Percentiles rank a stretch among this genome's conserved stretches.
These are phyloP conservation scores for Diaporthe sp. DNA, from an alignment of 2,329 filamentous ascomycete species.

Conservation along the genomic window DNA sequence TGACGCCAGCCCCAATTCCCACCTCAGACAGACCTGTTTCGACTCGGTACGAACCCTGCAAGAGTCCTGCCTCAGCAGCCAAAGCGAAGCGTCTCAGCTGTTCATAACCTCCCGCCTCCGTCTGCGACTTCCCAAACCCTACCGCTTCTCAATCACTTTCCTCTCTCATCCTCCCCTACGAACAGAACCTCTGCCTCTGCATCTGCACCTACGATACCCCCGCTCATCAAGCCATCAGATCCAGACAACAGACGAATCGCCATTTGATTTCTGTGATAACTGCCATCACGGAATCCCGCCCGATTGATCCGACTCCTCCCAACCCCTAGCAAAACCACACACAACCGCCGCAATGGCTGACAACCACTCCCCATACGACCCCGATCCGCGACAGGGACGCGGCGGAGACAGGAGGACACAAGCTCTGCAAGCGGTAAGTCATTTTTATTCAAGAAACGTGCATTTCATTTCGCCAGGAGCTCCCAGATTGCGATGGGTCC, in stretches of 20 bases:
- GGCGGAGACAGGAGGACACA: conserved; percentile 29
- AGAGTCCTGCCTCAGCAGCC: conserved; percentile 32
- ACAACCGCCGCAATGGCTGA: conserved; percentile 31
- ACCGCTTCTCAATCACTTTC: neutral
- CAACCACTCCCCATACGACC: conserved; percentile 37
- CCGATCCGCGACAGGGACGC: conserved; percentile 34
- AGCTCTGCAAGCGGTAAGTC: conserved; percentile 33
- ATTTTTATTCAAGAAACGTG: neutral
- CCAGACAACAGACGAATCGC: neutral
- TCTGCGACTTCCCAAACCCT: conserved; percentile 21
- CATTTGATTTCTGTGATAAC: neutral
- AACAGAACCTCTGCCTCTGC: conserved; percentile 4
- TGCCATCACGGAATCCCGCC: neutral
- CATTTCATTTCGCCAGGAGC: conserved; percentile 10
- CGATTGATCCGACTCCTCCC: conserved; percentile 26
- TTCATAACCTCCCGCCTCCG: conserved; percentile 34
- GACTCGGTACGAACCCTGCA: conserved; percentile 33
- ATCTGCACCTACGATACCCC: conserved; percentile 25
- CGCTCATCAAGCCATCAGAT: conserved; percentile 23
- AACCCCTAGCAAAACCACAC: conserved; percentile 9
- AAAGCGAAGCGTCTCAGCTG: conserved; percentile 35
- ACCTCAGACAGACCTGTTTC: conserved; percentile 36
- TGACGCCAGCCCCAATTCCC: conserved; percentile 31
- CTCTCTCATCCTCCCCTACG: conserved; percentile 19
- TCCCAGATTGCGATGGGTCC: conserved; percentile 16